These are phyloP conservation scores for Syzygium aqueum DNA, from an alignment of 345 rosid species.

Conservation along the genomic window DNA sequence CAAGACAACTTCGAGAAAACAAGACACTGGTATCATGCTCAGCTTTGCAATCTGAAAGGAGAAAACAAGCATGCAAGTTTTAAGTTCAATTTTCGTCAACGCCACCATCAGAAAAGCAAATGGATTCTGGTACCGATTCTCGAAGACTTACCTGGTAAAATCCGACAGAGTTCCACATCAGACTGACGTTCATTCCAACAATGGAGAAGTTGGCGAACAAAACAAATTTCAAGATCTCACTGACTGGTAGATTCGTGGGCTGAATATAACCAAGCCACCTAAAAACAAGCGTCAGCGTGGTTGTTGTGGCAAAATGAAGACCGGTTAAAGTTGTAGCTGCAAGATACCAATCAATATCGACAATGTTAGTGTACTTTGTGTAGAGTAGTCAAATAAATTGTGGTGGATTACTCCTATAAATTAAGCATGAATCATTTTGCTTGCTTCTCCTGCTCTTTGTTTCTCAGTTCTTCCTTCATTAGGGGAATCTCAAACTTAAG, in stretches of 20 bases:
- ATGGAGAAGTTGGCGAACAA: conserved; percentile 93
- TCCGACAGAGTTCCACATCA: conserved; percentile 99
- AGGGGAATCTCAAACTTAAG: background rate
- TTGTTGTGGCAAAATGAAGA: conserved; percentile 92
- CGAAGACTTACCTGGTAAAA: conserved; percentile 73
- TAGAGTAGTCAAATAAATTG: background rate
- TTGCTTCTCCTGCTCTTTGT: background rate
- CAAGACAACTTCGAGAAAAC: conserved; percentile 84
- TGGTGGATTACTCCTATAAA: background rate
- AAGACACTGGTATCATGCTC: conserved; percentile 98
- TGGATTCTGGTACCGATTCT: background rate
- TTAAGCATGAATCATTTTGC: background rate
- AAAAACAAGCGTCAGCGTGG: conserved; percentile 60
- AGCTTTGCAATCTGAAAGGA: conserved; percentile 83
- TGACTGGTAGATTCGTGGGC: conserved; percentile 62
- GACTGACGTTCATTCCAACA: conserved; percentile 98
- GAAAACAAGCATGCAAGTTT: background rate
- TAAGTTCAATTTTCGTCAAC: background rate
- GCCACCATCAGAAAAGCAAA: background rate
- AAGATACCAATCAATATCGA: background rate
- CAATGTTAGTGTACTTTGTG: background rate
- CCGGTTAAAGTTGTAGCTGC: conserved; percentile 99
- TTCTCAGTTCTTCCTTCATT: background rate
- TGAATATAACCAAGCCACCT: conserved; percentile 88
- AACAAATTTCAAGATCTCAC: conserved; percentile 77